phyloP scores from a whole-genome alignment of 805 yeast species.

The Priceomyces fermenticarens region DNA sequence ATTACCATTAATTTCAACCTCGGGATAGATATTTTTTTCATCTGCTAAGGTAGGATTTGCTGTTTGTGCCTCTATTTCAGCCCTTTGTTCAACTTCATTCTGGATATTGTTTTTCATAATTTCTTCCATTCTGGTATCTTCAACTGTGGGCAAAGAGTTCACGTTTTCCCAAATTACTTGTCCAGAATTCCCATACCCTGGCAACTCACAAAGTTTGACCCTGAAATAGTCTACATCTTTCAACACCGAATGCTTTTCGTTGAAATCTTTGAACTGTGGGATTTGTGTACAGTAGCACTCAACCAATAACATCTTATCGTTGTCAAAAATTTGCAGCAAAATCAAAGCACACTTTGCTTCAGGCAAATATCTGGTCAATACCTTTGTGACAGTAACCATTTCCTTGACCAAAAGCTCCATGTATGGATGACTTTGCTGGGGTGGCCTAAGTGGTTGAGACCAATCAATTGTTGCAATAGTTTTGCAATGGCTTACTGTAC shows the following conservation, averaged over 20 bases:
- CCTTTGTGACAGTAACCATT: conserved; percentile 60
- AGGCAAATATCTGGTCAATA: conserved; percentile 56
- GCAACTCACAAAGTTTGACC: conserved; percentile 55
- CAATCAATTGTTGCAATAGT: conserved; percentile 49
- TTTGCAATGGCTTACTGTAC: conserved; percentile 50
- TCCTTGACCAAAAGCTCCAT: conserved; percentile 68
- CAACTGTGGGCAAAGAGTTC: conserved; percentile 48
- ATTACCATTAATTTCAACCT: background rate
- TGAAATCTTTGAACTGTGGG: conserved; percentile 46
- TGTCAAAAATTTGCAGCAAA: conserved; percentile 50
- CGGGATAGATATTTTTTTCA: too few relatives aligned
- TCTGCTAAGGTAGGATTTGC: too few relatives aligned
- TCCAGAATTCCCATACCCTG: conserved; percentile 61
- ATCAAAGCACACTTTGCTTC: conserved; percentile 44
- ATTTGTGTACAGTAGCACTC: conserved; percentile 48
- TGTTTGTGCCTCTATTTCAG: conserved; percentile 2
- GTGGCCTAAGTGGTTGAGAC: conserved; percentile 40
- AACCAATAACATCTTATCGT: conserved; percentile 54
- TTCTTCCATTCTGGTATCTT: conserved; percentile 47
- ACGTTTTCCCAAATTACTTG: conserved; percentile 62
- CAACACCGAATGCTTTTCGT: conserved; percentile 52
- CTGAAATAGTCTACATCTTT: conserved; percentile 63
- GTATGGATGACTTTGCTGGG: conserved; percentile 54
- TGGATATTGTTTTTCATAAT: conserved; percentile 40
- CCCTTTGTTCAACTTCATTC: conserved; percentile 12